Evolutionary conservation across 768 basidiomycete species (phyloP).

Genomic region (Candolleomyces aberdarensis): DNA sequence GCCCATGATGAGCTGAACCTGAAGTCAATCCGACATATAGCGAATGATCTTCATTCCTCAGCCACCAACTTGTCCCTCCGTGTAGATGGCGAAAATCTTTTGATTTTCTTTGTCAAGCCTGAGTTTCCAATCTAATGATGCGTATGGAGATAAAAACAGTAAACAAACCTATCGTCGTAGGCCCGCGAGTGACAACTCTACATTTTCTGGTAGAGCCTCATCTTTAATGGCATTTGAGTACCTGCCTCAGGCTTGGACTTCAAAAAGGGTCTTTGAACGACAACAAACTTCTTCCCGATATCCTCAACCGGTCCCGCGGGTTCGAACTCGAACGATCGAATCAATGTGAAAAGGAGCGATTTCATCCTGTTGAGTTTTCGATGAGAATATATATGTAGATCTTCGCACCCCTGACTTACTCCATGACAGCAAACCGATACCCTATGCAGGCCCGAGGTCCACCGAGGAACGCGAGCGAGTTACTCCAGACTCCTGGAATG

Average conservation of each 20-base stretch:
- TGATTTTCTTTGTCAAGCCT: too few relatives aligned
- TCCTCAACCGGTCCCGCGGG: slow-evolving; percentile 47
- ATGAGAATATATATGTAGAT: background rate
- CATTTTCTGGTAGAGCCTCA: slow-evolving; percentile 12
- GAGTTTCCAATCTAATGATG: too few relatives aligned
- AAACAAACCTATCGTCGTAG: too few relatives aligned
- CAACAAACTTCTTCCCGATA: slow-evolving; percentile 31
- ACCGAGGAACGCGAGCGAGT: slow-evolving; percentile 55
- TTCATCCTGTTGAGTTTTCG: slow-evolving; percentile 18
- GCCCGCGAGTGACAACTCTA: too few relatives aligned
- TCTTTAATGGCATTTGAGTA: slow-evolving; percentile 42
- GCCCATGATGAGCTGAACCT: too few relatives aligned
- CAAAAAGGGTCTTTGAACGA: slow-evolving; percentile 42
- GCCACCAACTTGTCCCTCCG: too few relatives aligned
- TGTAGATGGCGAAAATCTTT: too few relatives aligned
- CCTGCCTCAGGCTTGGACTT: slow-evolving; percentile 29
- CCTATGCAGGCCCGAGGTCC: slow-evolving; percentile 66
- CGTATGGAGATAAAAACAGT: too few relatives aligned
- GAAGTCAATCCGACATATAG: too few relatives aligned
- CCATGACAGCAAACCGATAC: slow-evolving; percentile 59
- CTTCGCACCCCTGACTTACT: slow-evolving; percentile 33
- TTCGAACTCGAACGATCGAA: slow-evolving; percentile 53
- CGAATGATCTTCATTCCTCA: too few relatives aligned
- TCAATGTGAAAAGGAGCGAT: slow-evolving; percentile 42
- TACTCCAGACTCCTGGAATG: slow-evolving; percentile 58